Conservation (phyloP, 2,329 filamentous ascomycete genomes). For the Phoma sp. region DNA sequence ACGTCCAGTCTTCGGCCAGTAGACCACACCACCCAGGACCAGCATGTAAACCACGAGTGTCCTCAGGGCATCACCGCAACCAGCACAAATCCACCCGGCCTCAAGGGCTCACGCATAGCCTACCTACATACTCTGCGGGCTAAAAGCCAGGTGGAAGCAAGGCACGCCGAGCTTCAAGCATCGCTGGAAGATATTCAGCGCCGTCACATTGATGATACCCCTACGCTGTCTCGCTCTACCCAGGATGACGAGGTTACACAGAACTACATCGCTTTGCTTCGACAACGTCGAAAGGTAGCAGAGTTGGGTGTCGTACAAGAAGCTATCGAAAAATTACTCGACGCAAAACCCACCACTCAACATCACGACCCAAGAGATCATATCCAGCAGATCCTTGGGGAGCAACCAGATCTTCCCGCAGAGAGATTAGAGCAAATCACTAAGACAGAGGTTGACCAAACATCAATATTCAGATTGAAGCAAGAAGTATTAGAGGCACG, state of each 20-base stretch:
- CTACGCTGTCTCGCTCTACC: constrained; percentile 38
- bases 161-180: constrained; percentile 41
- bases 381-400: constrained; percentile 40
- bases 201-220: constrained; percentile 30
- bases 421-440: constrained; percentile 35
- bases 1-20: constrained; percentile 37
- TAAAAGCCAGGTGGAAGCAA: constrained; percentile 49
- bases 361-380: constrained; percentile 34
- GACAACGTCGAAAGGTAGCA: constrained; percentile 52
- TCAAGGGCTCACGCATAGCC: constrained; percentile 51
- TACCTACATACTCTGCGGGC: constrained; percentile 56
- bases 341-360: constrained; percentile 41
- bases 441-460: constrained; percentile 29
- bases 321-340: constrained; percentile 49
- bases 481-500: constrained; percentile 47
- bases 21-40: constrained; percentile 32
- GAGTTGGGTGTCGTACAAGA: constrained; percentile 56
- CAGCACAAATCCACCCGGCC: constrained; percentile 42
- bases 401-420: constrained; percentile 46
- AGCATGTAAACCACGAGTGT: constrained; percentile 42
- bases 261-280: constrained; percentile 53
- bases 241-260: constrained; percentile 36
- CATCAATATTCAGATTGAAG: constrained; percentile 45
- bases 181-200: constrained; percentile 41
- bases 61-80: constrained; percentile 32